These are phyloP conservation scores for Apium graveolens DNA, from an alignment of 129 eudicot genomes.

Conservation along the genomic window DNA sequence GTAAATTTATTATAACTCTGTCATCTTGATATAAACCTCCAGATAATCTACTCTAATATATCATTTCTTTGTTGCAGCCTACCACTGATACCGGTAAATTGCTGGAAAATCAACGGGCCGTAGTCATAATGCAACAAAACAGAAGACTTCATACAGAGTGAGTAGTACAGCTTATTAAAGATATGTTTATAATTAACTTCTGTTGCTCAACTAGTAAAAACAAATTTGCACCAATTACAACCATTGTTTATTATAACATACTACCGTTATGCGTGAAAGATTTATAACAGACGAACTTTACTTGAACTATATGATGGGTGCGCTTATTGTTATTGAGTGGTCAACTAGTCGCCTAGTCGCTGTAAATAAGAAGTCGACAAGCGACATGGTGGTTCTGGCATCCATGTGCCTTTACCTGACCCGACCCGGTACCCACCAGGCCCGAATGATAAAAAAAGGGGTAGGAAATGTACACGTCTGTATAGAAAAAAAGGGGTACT, in stretches of 20 bases:
- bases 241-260: not conserved
- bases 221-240: not conserved
- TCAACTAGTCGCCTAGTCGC: too few species aligned
- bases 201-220: not conserved
- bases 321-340: too few species aligned
- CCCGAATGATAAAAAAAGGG: too few species aligned
- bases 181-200: not conserved
- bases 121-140: slow-evolving; percentile 39
- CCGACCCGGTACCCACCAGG: too few species aligned
- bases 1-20: not conserved
- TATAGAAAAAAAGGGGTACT: too few species aligned
- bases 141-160: slow-evolving; percentile 43
- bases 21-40: not conserved
- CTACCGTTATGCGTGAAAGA: not conserved
- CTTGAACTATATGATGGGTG: not conserved
- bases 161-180: slow-evolving; percentile 19
- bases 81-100: slow-evolving; percentile 14
- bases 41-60: slow-evolving; percentile 6
- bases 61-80: slow-evolving; percentile 32
- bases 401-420: too few species aligned
- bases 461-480: too few species aligned
- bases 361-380: too few species aligned
- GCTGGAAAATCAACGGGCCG: slow-evolving; percentile 31
- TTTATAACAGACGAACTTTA: not conserved
- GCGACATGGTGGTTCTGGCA: too few species aligned